Evolutionary conservation across 2,329 filamentous ascomycete species (phyloP).

Genomic region (Ilyonectria mors-panacis): DNA sequence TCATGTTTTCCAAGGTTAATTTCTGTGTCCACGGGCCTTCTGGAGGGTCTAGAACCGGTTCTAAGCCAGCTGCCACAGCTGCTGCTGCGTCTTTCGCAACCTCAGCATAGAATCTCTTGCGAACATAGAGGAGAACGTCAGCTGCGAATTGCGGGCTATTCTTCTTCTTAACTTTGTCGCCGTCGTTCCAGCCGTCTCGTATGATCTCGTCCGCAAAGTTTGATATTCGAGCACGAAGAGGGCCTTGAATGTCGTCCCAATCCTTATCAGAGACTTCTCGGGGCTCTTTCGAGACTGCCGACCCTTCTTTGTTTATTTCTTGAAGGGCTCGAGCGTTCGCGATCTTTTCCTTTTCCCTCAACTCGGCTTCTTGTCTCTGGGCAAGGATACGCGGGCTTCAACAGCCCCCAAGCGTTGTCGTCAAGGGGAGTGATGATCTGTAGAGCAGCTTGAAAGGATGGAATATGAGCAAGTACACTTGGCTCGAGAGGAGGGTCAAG

Average conservation of each 20-base stretch:
- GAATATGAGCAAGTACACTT: constrained; percentile 76
- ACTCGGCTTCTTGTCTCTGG: constrained; percentile 76
- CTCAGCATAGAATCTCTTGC: constrained; percentile 76
- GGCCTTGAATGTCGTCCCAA: constrained; percentile 80
- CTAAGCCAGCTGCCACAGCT: constrained; percentile 61
- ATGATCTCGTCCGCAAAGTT: constrained; percentile 80
- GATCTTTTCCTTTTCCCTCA: constrained; percentile 61
- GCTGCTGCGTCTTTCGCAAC: constrained; percentile 67
- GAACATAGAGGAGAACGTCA: constrained; percentile 78
- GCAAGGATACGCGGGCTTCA: constrained; percentile 78
- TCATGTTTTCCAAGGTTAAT: constrained; percentile 87
- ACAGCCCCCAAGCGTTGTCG: constrained; percentile 77
- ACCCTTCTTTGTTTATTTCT: constrained; percentile 45
- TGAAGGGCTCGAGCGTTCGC: constrained; percentile 53
- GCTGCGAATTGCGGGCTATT: constrained; percentile 79
- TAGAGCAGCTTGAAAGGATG: constrained; percentile 81
- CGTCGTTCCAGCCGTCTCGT: constrained; percentile 74
- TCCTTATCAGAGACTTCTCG: constrained; percentile 75
- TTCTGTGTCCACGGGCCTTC: constrained; percentile 71
- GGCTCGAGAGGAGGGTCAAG: constrained; percentile 76
- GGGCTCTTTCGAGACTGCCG: constrained; percentile 21
- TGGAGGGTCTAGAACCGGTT: constrained; percentile 63
- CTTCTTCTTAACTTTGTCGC: constrained; percentile 73
- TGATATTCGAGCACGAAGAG: constrained; percentile 75
- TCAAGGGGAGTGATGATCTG: constrained; percentile 78